Evolutionary conservation across 2,329 filamentous ascomycete genomes (phyloP).

Genomic region (Aspergillus sp.): DNA sequence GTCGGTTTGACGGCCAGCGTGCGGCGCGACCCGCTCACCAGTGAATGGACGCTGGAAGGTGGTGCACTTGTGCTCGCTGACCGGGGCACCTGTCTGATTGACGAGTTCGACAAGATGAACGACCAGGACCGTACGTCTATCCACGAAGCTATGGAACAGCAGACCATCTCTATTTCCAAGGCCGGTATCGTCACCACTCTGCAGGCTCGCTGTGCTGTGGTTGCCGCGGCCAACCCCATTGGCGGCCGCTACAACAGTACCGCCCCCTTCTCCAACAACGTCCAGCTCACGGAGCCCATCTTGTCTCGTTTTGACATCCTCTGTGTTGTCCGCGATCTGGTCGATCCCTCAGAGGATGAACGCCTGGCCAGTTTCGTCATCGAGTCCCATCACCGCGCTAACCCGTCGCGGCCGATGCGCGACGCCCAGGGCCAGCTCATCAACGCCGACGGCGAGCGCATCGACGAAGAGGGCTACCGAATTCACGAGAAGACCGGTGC

Average conservation of each 20-base stretch:
- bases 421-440: constrained; percentile 45
- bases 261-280: constrained; percentile 92
- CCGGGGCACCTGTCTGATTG: constrained; percentile 90
- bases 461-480: constrained; percentile 60
- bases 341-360: constrained; percentile 89
- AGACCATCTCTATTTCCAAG: constrained; percentile 98
- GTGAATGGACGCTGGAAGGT: constrained; percentile 96
- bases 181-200: constrained; percentile 97
- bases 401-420: constrained; percentile 60
- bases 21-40: constrained; percentile 88
- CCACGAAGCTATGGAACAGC: constrained; percentile 99
- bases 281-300: constrained; percentile 95
- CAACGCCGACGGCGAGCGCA: constrained; percentile 49
- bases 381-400: constrained; percentile 86
- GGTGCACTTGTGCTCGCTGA: constrained; percentile 94
- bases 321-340: constrained; percentile 91
- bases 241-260: constrained; percentile 96
- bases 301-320: constrained; percentile 97
- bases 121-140: constrained; percentile 97
- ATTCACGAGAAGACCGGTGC: constrained; percentile 45
- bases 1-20: constrained; percentile 98
- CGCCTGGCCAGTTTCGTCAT: constrained; percentile 92
- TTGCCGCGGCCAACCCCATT: constrained; percentile 94
- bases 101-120: constrained; percentile 99
- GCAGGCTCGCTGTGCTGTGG: constrained; percentile 92